These are phyloP conservation scores for bread wheat (Triticum aestivum) DNA, from an alignment of 176 grass and related monocot species.

Conservation along the genomic window DNA sequence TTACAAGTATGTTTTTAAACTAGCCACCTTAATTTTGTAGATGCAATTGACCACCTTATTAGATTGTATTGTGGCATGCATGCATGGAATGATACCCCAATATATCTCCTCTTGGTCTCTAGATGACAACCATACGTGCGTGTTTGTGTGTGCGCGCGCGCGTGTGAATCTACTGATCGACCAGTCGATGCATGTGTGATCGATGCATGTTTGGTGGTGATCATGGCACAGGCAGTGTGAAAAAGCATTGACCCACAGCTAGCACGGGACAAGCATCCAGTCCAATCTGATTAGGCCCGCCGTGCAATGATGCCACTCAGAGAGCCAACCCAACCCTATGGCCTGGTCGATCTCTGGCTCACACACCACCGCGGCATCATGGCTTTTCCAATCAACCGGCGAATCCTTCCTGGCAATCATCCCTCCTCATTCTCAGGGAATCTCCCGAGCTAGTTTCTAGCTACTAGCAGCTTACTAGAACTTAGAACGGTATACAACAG, in stretches of 20 bases:
- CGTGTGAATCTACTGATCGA: constrained; percentile 4
- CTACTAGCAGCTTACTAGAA: neutral
- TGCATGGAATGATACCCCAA: neutral
- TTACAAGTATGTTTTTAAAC: too few relatives aligned
- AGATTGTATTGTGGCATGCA: neutral
- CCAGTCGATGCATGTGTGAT: neutral
- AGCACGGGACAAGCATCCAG: constrained; percentile 56
- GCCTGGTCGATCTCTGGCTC: constrained; percentile 29
- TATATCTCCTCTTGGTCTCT: constrained; percentile 5
- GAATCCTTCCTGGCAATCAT: constrained; percentile 47
- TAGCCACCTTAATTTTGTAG: too few relatives aligned
- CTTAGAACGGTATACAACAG: too few relatives aligned
- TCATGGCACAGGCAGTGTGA: constrained; percentile 36
- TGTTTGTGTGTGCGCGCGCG: neutral
- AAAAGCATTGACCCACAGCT: constrained; percentile 41
- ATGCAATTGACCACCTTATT: too few relatives aligned
- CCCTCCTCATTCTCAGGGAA: neutral
- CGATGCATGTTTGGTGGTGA: constrained; percentile 2
- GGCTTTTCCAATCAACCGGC: constrained; percentile 31
- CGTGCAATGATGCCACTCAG: constrained; percentile 56
- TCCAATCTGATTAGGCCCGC: constrained; percentile 74
- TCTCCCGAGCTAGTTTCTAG: neutral
- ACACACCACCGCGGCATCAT: constrained; percentile 17
- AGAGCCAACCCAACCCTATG: constrained; percentile 1
- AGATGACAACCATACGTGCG: neutral